Conservation (phyloP, 768 basidiomycete species). For the Xerocomellus dryophilus region DNA sequence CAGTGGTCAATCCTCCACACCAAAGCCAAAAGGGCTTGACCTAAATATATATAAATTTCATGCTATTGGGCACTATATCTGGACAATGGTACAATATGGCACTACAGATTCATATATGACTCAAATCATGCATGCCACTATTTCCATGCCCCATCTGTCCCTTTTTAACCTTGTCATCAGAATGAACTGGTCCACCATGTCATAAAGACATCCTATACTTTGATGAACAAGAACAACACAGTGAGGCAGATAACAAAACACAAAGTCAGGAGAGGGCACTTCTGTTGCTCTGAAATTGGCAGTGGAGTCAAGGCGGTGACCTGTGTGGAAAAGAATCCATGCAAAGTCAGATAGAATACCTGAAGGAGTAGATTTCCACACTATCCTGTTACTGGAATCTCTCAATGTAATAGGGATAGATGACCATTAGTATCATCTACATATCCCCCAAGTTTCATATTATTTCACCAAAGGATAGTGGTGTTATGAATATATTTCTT, state of each 20-base stretch:
- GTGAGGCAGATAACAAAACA: constrained; percentile 29
- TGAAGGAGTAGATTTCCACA: too few relatives aligned
- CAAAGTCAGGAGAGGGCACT: constrained; percentile 10
- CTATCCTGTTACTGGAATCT: too few relatives aligned
- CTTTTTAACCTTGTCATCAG: constrained; percentile 17
- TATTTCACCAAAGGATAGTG: too few relatives aligned
- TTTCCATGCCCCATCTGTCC: not conserved
- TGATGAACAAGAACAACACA: constrained; percentile 36
- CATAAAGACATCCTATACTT: constrained; percentile 36
- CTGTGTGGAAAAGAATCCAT: too few relatives aligned
- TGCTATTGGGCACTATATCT: constrained; percentile 26
- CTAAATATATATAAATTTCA: constrained; percentile 33
- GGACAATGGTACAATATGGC: not conserved
- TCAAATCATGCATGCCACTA: not conserved
- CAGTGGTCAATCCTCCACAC: not conserved
- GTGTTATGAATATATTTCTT: too few relatives aligned
- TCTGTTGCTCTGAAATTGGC: not conserved
- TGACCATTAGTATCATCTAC: too few relatives aligned
- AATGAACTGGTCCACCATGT: constrained; percentile 37
- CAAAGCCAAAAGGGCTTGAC: constrained; percentile 17
- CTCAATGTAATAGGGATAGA: too few relatives aligned
- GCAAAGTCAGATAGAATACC: too few relatives aligned
- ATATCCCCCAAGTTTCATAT: too few relatives aligned
- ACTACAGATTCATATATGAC: constrained; percentile 7
- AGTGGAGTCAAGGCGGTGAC: not conserved